Evolutionary conservation across 345 rosid genomes (phyloP).

Genomic region (Erysimum cheiranthoides): DNA sequence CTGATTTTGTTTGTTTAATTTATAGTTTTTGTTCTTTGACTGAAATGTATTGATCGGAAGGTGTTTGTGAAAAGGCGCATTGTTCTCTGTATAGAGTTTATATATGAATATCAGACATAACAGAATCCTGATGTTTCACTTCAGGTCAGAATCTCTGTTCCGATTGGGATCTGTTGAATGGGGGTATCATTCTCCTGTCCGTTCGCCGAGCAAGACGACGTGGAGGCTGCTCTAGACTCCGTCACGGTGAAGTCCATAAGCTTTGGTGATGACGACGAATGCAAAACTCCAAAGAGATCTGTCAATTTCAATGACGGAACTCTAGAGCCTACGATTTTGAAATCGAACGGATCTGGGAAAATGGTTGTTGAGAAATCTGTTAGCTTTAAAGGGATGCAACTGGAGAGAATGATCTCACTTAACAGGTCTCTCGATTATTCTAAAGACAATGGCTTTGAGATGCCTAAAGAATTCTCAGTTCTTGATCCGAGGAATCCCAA

Average conservation of each 20-base stretch:
- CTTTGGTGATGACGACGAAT: constrained; percentile 67
- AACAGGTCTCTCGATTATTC: constrained; percentile 40
- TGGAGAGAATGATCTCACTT: constrained; percentile 57
- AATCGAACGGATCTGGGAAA: constrained; percentile 75
- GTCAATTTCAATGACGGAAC: constrained; percentile 63
- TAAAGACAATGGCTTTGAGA: constrained; percentile 33
- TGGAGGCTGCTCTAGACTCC: constrained; percentile 69
- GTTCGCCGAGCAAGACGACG: constrained; percentile 60
- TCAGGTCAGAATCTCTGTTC: constrained; percentile 40
- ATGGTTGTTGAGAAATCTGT: constrained; percentile 79
- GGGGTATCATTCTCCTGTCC: constrained; percentile 70
- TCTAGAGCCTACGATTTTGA: constrained; percentile 64
- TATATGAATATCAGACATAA: constrained; percentile 39
- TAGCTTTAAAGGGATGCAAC: constrained; percentile 70
- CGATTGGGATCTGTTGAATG: constrained; percentile 54
- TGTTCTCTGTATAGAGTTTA: background rate
- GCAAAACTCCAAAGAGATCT: constrained; percentile 66
- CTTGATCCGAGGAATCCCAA: constrained; percentile 64
- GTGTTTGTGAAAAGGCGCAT: constrained; percentile 25
- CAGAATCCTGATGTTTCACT: constrained; percentile 36
- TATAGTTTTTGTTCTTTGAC: background rate
- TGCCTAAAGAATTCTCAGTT: constrained; percentile 42
- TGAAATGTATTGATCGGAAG: constrained; percentile 6
- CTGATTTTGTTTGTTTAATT: background rate
- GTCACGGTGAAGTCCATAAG: constrained; percentile 75